These are phyloP conservation scores for Pulicaria dysenterica DNA, from an alignment of 129 eudicot species.

Conservation along the genomic window DNA sequence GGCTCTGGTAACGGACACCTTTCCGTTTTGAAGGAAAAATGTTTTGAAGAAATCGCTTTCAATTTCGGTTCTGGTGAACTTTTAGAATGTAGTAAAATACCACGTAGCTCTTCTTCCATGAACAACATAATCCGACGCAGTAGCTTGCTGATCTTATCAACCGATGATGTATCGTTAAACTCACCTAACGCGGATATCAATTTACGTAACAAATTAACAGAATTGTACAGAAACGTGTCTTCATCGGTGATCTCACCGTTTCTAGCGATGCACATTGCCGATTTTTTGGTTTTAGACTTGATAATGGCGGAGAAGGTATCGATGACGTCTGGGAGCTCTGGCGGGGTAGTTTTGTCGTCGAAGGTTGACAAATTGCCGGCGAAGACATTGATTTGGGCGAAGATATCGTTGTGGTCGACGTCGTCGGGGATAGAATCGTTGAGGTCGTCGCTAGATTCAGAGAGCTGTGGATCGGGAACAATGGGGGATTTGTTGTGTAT, in stretches of 20 bases:
- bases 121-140: constrained; percentile 66
- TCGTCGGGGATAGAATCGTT: neutral
- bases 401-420: constrained; percentile 30
- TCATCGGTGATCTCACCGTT: constrained; percentile 42
- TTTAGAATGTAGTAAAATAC: constrained; percentile 40
- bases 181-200: constrained; percentile 41
- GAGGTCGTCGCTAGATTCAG: neutral
- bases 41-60: constrained; percentile 28
- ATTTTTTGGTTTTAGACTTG: constrained; percentile 35
- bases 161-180: constrained; percentile 17
- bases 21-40: constrained; percentile 33
- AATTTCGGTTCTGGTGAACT: constrained; percentile 18
- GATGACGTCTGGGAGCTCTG: constrained; percentile 42
- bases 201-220: constrained; percentile 40
- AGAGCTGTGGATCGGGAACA: neutral
- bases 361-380: constrained; percentile 29
- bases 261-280: neutral
- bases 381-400: constrained; percentile 44
- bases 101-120: constrained; percentile 65
- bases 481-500: constrained; percentile 20
- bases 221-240: constrained; percentile 40
- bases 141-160: constrained; percentile 42
- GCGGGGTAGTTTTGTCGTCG: constrained; percentile 44
- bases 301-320: constrained; percentile 45
- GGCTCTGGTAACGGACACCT: constrained; percentile 13